phyloP scores from a whole-genome alignment of 1,284 basidiomycete species.

The Ganoderma boninense region DNA sequence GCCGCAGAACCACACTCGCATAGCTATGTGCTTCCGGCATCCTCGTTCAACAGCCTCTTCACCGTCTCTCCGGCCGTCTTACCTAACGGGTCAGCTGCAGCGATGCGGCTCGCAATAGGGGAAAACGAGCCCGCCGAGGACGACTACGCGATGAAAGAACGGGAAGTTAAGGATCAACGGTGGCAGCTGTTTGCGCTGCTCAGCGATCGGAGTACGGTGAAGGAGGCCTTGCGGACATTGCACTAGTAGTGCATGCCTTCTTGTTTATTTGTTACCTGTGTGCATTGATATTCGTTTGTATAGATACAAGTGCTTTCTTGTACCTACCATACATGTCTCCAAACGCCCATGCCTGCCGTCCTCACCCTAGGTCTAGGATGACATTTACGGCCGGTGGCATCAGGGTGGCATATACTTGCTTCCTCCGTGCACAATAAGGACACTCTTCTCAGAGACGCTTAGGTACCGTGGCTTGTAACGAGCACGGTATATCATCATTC shows the following conservation, averaged over 20 bases:
- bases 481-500: too few species aligned
- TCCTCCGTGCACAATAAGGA: not conserved
- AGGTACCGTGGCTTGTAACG: too few species aligned
- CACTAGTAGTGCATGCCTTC: conserved; percentile 10
- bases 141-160: conserved; percentile 63
- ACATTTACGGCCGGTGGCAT: too few species aligned
- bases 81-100: conserved; percentile 78
- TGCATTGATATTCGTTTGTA: conserved; percentile 7
- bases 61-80: conserved; percentile 79
- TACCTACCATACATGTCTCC: not conserved
- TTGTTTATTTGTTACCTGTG: not conserved
- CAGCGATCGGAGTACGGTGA: conserved; percentile 77
- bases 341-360: not conserved
- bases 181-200: conserved; percentile 81
- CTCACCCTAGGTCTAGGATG: not conserved
- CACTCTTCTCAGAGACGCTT: too few species aligned
- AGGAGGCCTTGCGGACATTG: conserved; percentile 58
- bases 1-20: conserved; percentile 59
- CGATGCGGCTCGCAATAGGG: conserved; percentile 70
- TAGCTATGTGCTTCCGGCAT: conserved; percentile 64
- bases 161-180: conserved; percentile 70
- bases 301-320: not conserved
- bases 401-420: not conserved
- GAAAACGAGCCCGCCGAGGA: conserved; percentile 65
- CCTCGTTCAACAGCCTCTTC: conserved; percentile 80